phyloP scores from a whole-genome alignment of 768 basidiomycete species.

The Mycena filopes region DNA sequence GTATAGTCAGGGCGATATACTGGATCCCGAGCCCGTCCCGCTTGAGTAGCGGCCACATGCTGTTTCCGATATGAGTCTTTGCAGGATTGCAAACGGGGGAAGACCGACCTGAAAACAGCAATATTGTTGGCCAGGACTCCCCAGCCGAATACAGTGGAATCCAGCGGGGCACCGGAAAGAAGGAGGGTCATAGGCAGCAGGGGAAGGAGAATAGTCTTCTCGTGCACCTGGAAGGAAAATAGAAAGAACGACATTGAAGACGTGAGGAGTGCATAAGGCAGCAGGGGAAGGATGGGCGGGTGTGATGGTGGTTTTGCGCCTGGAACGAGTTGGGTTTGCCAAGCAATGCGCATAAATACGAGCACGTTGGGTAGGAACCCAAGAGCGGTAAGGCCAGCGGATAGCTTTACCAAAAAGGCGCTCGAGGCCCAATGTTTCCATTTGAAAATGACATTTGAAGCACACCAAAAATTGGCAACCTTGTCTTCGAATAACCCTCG shows the following conservation, averaged over 20 bases:
- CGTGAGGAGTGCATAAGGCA: constrained; percentile 84
- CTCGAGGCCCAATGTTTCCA: constrained; percentile 71
- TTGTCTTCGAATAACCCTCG: constrained; percentile 96
- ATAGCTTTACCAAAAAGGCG: constrained; percentile 67
- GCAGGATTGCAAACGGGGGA: constrained; percentile 4
- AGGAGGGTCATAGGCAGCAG: constrained; percentile 86
- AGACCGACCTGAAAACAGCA: constrained; percentile 83
- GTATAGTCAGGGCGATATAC: constrained; percentile 70
- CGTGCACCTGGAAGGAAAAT: constrained; percentile 97
- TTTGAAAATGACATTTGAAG: constrained; percentile 88
- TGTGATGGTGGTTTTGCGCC: constrained; percentile 38
- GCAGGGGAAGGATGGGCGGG: constrained; percentile 67
- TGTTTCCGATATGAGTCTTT: constrained; percentile 42
- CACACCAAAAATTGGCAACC: constrained; percentile 98
- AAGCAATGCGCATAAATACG: constrained; percentile 51
- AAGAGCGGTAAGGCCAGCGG: constrained; percentile 70
- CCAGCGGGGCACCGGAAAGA: constrained; percentile 63
- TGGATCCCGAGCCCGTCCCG: constrained; percentile 81
- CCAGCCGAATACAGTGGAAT: constrained; percentile 73
- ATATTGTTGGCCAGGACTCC: constrained; percentile 84
- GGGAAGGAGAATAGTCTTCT: constrained; percentile 90
- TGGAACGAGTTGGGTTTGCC: constrained; percentile 37
- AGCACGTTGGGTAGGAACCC: constrained; percentile 76
- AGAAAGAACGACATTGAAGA: constrained; percentile 94
- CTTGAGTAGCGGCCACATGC: constrained; percentile 93